Evolutionary conservation across 2,329 filamentous ascomycete genomes (phyloP).

Genomic region (Sporothrix pseudoabietina): DNA sequence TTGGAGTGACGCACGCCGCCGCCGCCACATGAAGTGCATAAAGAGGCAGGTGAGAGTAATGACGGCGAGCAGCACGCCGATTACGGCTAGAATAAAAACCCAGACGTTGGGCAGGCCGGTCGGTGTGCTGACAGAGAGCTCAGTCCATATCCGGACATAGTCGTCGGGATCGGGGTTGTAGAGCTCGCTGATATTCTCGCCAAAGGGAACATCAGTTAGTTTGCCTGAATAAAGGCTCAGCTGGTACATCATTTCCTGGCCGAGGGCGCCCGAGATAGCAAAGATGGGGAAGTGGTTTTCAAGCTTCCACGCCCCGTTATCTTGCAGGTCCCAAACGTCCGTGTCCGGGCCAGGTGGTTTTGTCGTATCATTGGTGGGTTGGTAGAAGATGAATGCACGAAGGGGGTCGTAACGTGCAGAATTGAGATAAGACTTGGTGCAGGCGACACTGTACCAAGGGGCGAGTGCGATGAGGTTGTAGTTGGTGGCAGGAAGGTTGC

Average conservation of each 20-base stretch:
- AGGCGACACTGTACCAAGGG: conserved; percentile 78
- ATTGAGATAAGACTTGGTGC: conserved; percentile 71
- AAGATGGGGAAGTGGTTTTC: conserved; percentile 79
- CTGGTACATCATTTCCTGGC: conserved; percentile 68
- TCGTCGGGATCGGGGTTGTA: conserved; percentile 60
- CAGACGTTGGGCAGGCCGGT: conserved; percentile 71
- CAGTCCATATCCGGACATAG: conserved; percentile 63
- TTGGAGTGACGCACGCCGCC: conserved; percentile 67
- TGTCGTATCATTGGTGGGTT: conserved; percentile 56
- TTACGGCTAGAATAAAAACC: conserved; percentile 73
- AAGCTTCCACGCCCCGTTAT: conserved; percentile 70
- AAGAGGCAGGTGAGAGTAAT: conserved; percentile 66
- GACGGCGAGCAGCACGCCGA: conserved; percentile 70
- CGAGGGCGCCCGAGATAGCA: conserved; percentile 70
- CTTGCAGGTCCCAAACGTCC: conserved; percentile 68
- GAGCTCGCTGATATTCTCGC: conserved; percentile 56
- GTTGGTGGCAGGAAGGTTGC: conserved; percentile 67
- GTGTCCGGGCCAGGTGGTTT: conserved; percentile 68
- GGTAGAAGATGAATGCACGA: conserved; percentile 66
- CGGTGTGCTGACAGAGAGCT: conserved; percentile 52
- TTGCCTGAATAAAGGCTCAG: conserved; percentile 78
- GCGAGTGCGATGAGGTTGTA: conserved; percentile 80
- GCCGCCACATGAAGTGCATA: conserved; percentile 78
- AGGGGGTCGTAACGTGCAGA: conserved; percentile 61
- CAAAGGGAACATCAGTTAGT: conserved; percentile 62